Conservation (phyloP, 176 grass and related monocot species). For the Thalia dealbata region DNA sequence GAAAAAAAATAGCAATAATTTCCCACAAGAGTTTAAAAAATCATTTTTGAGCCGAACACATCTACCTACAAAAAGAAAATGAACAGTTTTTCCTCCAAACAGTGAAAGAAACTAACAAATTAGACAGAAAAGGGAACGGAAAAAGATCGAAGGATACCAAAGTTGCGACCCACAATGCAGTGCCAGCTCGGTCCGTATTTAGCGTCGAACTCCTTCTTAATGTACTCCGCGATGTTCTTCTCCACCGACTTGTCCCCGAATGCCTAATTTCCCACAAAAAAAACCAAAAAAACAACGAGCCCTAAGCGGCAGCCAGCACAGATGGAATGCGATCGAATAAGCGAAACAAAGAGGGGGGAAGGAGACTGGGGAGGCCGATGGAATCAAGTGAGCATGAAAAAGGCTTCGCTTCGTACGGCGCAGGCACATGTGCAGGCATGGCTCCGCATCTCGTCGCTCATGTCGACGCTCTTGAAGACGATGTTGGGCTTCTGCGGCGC, state of each 20-base stretch:
- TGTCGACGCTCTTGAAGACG: constrained; percentile 89
- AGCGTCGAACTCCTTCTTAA: constrained; percentile 99
- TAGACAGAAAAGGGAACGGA: background rate
- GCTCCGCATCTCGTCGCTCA: constrained; percentile 90
- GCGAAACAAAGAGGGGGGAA: background rate
- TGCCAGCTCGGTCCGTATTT: constrained; percentile 89
- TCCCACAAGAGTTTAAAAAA: too few relatives aligned
- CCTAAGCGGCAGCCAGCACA: background rate
- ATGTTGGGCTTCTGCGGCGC: constrained; percentile 36
- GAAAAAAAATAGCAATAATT: too few relatives aligned
- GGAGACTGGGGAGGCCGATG: background rate
- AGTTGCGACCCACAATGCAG: constrained; percentile 98
- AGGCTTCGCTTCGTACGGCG: constrained; percentile 28
- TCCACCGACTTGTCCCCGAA: constrained; percentile 81
- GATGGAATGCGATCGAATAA: background rate
- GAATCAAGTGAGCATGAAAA: background rate
- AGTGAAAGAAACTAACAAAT: background rate
- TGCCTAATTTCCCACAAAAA: constrained; percentile 25
- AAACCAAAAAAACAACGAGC: background rate
- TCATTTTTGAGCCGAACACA: background rate
- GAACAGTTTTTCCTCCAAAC: too few relatives aligned
- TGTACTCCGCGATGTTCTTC: constrained; percentile 98
- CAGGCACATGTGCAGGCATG: constrained; percentile 78
- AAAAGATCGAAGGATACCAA: constrained; percentile 35
- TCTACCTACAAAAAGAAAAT: background rate